These are phyloP conservation scores for Chromera velia DNA, from an alignment of 73 alveolate species.

Conservation along the genomic window DNA sequence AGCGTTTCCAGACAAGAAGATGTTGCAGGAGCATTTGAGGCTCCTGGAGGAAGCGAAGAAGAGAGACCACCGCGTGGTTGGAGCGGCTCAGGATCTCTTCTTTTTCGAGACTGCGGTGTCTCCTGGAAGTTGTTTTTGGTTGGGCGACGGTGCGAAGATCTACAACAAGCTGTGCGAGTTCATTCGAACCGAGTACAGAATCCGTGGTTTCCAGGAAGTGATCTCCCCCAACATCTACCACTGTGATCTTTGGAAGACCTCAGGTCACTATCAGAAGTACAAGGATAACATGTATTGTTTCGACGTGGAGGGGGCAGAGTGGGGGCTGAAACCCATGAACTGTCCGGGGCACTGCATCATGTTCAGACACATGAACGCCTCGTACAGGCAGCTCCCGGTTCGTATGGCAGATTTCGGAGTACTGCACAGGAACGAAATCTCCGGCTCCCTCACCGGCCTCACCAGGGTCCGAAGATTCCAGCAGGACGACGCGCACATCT, in stretches of 20 bases:
- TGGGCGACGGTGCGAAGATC: slow-evolving; percentile 75
- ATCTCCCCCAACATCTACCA: slow-evolving; percentile 92
- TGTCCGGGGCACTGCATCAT: slow-evolving; percentile 93
- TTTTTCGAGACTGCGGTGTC: slow-evolving; percentile 65
- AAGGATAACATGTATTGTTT: slow-evolving; percentile 91
- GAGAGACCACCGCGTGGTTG: slow-evolving; percentile 98
- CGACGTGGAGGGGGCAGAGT: slow-evolving; percentile 90
- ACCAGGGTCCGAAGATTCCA: slow-evolving; percentile 97
- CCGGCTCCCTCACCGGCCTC: slow-evolving; percentile 96
- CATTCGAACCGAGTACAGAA: slow-evolving; percentile 83
- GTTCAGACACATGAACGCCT: slow-evolving; percentile 63
- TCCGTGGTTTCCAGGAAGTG: slow-evolving; percentile 95
- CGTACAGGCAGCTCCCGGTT: slow-evolving; percentile 96
- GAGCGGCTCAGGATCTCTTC: slow-evolving; percentile 88
- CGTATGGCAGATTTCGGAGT: slow-evolving; percentile 99
- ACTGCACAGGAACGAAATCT: slow-evolving; percentile 94
- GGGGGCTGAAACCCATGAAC: slow-evolving; percentile 99
- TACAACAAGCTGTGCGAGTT: slow-evolving; percentile 87
- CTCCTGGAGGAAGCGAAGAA: slow-evolving; percentile 90
- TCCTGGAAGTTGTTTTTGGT: slow-evolving; percentile 98
- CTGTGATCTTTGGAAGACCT: slow-evolving; percentile 89
- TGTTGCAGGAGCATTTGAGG: slow-evolving; percentile 85
- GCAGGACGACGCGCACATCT: slow-evolving; percentile 96
- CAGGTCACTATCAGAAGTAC: slow-evolving; percentile 99
- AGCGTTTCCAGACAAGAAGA: slow-evolving; percentile 90